Evolutionary conservation across 2,329 filamentous ascomycete species (phyloP).

Genomic region (Pseudogymnoascus sp.): DNA sequence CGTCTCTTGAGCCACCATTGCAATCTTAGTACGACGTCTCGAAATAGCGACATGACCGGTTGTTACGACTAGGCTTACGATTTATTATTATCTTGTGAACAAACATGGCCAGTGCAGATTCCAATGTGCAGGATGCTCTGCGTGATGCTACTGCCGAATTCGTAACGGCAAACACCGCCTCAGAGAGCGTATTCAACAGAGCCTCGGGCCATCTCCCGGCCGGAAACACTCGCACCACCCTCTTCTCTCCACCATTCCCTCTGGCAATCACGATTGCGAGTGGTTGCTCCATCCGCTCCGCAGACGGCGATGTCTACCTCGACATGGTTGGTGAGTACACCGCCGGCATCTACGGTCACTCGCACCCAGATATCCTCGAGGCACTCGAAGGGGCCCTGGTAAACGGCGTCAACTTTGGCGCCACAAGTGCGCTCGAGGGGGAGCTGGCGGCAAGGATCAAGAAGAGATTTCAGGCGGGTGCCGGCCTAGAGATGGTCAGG

Average conservation of each 20-base stretch:
- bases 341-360: conserved; percentile 59
- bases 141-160: not conserved
- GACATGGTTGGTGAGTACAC: conserved; percentile 57
- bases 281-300: not conserved
- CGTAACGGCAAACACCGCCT: not conserved
- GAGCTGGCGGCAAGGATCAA: conserved; percentile 44
- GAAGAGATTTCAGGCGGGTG: conserved; percentile 37
- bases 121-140: not conserved
- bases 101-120: not conserved
- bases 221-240: conserved; percentile 17
- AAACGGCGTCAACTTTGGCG: conserved; percentile 45
- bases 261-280: not conserved
- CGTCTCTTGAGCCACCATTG: not conserved
- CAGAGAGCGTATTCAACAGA: conserved; percentile 24
- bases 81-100: not conserved
- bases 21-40: not conserved
- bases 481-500: conserved; percentile 43
- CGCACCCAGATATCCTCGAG: conserved; percentile 43
- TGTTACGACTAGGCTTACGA: not conserved
- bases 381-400: conserved; percentile 39
- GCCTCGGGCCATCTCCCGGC: conserved; percentile 15
- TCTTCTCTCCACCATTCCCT: conserved; percentile 17
- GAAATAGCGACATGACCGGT: not conserved
- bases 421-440: conserved; percentile 42
- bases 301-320: conserved; percentile 34